Conservation (phyloP, 768 basidiomycete genomes). For the Melanogaster broomeanus region DNA sequence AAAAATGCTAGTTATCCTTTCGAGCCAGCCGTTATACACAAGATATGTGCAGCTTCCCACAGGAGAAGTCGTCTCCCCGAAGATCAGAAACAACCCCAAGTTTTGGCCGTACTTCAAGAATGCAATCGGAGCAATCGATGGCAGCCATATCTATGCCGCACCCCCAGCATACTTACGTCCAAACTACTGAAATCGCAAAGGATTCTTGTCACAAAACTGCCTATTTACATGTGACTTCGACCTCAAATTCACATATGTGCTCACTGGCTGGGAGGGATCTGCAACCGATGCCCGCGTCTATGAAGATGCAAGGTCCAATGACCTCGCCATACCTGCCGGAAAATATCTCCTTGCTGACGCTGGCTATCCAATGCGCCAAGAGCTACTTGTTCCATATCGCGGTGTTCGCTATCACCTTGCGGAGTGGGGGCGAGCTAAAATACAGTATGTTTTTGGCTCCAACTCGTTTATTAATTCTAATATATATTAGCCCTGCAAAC, state of each 20-base stretch:
- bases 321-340: conserved; percentile 33
- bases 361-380: too few relatives aligned
- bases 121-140: conserved; percentile 31
- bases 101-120: conserved; percentile 34
- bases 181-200: conserved; percentile 12
- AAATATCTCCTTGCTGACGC: conserved; percentile 35
- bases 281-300: conserved; percentile 37
- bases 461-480: too few relatives aligned
- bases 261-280: conserved; percentile 33
- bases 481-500: too few relatives aligned
- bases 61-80: not conserved
- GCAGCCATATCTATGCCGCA: not conserved
- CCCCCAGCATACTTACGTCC: not conserved
- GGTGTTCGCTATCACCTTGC: conserved; percentile 39
- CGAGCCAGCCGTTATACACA: conserved; percentile 1
- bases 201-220: conserved; percentile 41
- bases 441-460: conserved; percentile 1
- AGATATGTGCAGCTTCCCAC: conserved; percentile 20
- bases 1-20: not conserved
- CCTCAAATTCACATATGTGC: conserved; percentile 37
- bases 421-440: conserved; percentile 26
- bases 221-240: conserved; percentile 37
- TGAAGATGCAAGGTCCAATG: conserved; percentile 23
- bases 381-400: too few relatives aligned
- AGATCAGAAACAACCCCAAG: conserved; percentile 29